These are phyloP conservation scores for Dianthus caryophyllus DNA, from an alignment of 148 eudicot genomes.

Conservation along the genomic window DNA sequence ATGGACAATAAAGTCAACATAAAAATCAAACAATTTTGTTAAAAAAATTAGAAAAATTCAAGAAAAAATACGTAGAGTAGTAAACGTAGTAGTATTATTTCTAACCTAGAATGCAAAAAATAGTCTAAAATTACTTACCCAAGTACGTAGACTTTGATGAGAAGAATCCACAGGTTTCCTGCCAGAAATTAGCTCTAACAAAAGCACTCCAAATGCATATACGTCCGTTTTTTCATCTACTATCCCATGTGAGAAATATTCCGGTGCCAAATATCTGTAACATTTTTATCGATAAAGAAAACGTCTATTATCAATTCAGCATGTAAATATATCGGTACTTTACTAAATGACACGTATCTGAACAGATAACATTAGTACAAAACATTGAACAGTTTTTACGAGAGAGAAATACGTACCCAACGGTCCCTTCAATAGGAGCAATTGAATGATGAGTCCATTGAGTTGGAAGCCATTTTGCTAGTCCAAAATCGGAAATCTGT, in stretches of 20 bases:
- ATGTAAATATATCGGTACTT: too few relatives aligned
- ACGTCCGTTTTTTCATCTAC: constrained; percentile 98
- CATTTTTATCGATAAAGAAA: too few relatives aligned
- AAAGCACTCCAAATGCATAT: constrained; percentile 86
- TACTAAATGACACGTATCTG: too few relatives aligned
- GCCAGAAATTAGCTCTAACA: constrained; percentile 80
- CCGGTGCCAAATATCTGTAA: constrained; percentile 91
- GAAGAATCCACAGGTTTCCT: constrained; percentile 83
- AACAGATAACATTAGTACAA: too few relatives aligned
- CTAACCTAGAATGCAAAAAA: too few relatives aligned
- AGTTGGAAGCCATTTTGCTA: constrained; percentile 98
- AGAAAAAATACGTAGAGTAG: too few relatives aligned
- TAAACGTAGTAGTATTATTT: too few relatives aligned
- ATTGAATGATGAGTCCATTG: constrained; percentile 96
- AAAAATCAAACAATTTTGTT: background rate
- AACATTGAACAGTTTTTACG: background rate
- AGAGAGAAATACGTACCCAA: constrained; percentile 48
- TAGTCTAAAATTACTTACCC: constrained; percentile 69
- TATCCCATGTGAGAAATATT: constrained; percentile 90
- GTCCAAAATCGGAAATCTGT: constrained; percentile 96
- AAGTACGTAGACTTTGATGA: constrained; percentile 75
- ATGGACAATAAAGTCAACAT: background rate
- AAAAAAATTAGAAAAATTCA: too few relatives aligned
- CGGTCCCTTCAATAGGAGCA: constrained; percentile 95
- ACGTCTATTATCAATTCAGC: too few relatives aligned